Conservation (phyloP, 306 rosid genomes). For the Quercus suber region DNA sequence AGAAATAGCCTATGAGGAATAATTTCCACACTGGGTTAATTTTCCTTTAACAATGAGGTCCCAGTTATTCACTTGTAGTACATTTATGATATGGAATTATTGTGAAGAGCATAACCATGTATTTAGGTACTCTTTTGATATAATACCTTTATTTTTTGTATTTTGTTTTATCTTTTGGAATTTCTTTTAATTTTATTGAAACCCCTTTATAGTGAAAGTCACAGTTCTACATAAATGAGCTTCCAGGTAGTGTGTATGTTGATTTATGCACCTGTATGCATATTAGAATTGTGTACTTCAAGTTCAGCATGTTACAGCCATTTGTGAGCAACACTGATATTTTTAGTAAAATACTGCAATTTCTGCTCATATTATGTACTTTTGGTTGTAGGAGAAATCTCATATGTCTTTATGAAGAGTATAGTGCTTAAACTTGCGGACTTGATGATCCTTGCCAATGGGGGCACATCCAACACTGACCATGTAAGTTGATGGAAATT, state of each 20-base stretch:
- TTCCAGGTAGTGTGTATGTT: neutral
- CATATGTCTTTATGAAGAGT: constrained; percentile 55
- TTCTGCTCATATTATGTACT: constrained; percentile 20
- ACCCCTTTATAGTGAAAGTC: neutral
- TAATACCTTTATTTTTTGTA: too few species aligned
- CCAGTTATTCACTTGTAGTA: neutral
- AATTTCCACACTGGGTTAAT: neutral
- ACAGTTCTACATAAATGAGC: neutral
- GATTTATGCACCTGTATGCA: neutral
- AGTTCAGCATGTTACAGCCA: neutral
- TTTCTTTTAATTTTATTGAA: too few species aligned
- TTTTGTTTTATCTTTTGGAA: too few species aligned
- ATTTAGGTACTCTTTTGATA: too few species aligned
- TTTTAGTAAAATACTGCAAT: neutral
- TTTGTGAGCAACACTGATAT: neutral
- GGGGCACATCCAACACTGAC: constrained; percentile 33
- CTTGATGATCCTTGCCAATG: constrained; percentile 41
- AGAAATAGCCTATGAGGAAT: neutral
- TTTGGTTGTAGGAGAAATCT: constrained; percentile 58
- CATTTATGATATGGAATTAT: too few species aligned
- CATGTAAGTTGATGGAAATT: constrained; percentile 52
- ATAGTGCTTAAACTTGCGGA: constrained; percentile 75
- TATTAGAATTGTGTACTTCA: neutral
- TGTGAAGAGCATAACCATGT: too few species aligned
- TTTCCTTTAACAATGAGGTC: neutral